These are phyloP conservation scores for Suhomyces chickasaworum DNA, from an alignment of 1,139 yeast species.

Conservation along the genomic window DNA sequence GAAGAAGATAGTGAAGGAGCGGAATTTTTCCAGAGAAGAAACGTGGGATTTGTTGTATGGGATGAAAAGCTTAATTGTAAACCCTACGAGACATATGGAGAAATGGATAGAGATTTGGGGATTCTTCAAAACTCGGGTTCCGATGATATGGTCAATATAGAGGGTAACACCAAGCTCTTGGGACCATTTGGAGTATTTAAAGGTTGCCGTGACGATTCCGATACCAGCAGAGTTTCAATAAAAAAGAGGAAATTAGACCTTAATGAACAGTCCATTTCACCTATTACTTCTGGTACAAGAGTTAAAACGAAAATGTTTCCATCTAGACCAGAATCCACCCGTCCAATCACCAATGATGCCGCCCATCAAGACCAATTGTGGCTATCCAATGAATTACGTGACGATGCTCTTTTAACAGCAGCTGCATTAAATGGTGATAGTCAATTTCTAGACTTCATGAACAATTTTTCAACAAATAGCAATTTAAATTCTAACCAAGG, in stretches of 20 bases:
- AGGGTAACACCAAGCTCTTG: conserved; percentile 54
- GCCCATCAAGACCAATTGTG: conserved; percentile 47
- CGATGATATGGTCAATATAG: conserved; percentile 33
- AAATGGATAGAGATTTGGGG: conserved; percentile 74
- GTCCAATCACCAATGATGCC: conserved; percentile 3
- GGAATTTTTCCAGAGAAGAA: conserved; percentile 65
- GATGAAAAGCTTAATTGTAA: conserved; percentile 36
- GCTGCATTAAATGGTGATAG: conserved; percentile 70
- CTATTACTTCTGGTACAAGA: not conserved
- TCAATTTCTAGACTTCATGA: conserved; percentile 57
- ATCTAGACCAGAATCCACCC: conserved; percentile 1
- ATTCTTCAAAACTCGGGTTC: conserved; percentile 57
- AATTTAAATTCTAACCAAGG: conserved; percentile 19
- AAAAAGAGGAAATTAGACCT: conserved; percentile 2
- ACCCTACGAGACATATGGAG: conserved; percentile 73
- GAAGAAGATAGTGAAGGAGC: conserved; percentile 28
- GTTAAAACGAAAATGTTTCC: not conserved
- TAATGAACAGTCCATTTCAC: not conserved
- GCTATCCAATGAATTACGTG: conserved; percentile 70
- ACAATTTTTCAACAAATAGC: conserved; percentile 28
- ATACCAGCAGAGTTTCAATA: not conserved
- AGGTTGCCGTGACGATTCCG: conserved; percentile 4
- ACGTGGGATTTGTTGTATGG: conserved; percentile 76
- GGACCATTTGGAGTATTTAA: conserved; percentile 87
- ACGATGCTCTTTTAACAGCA: conserved; percentile 72